Evolutionary conservation across 306 rosid species (phyloP).

Genomic region (Castanea sativa): DNA sequence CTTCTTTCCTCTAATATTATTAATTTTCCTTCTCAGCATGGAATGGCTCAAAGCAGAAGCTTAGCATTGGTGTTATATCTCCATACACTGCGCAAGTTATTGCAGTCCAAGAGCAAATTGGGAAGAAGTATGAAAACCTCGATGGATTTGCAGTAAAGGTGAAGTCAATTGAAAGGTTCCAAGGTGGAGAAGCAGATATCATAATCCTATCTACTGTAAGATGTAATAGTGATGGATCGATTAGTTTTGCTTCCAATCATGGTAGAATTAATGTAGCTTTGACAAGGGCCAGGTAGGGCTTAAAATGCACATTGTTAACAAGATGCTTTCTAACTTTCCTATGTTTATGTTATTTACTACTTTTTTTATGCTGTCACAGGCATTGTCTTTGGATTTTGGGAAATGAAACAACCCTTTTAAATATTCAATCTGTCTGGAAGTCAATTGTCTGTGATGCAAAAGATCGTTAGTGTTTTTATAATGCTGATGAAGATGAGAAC

Average conservation of each 20-base stretch:
- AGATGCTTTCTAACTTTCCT: not conserved
- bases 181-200: slow-evolving; percentile 78
- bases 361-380: slow-evolving; percentile 36
- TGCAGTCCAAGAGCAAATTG: slow-evolving; percentile 49
- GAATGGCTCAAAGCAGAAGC: slow-evolving; percentile 27
- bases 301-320: no score
- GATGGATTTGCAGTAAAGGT: slow-evolving; percentile 66
- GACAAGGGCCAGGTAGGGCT: slow-evolving; percentile 72
- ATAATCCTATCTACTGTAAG: slow-evolving; percentile 75
- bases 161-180: slow-evolving; percentile 71
- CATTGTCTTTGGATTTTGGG: slow-evolving; percentile 83
- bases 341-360: not conserved
- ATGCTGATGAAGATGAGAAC: slow-evolving; percentile 62
- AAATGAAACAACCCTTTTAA: slow-evolving; percentile 43
- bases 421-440: slow-evolving; percentile 55
- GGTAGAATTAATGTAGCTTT: slow-evolving; percentile 80
- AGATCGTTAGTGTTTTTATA: slow-evolving; percentile 56
- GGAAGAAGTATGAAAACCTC: slow-evolving; percentile 29
- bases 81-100: slow-evolving; percentile 81
- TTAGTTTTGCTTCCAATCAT: slow-evolving; percentile 48
- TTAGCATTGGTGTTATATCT: slow-evolving; percentile 65
- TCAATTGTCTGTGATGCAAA: slow-evolving; percentile 53
- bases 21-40: slow-evolving; percentile 39
- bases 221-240: slow-evolving; percentile 33
- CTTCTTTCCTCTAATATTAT: not conserved